Evolutionary conservation across 192 early-diverging fungal species (phyloP).

Genomic region (Backusella liffmaniae): DNA sequence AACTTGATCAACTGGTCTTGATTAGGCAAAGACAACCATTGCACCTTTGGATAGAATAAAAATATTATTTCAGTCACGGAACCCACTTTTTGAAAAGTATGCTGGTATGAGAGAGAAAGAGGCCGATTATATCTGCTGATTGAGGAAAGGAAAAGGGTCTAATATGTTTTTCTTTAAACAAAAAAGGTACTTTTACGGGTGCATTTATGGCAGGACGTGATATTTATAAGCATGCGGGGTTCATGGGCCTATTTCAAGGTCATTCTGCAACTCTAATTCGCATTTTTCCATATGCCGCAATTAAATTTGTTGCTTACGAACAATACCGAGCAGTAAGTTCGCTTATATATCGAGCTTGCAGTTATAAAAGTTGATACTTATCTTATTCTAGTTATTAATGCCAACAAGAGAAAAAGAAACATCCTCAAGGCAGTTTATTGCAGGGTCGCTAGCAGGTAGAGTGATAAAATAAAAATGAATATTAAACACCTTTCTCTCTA

Average conservation of each 20-base stretch:
- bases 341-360: background rate
- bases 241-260: conserved; percentile 89
- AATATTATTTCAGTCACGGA: conserved; percentile 83
- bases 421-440: conserved; percentile 66
- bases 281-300: conserved; percentile 96
- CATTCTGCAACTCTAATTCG: conserved; percentile 90
- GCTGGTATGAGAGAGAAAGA: conserved; percentile 39
- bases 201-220: conserved; percentile 78
- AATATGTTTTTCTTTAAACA: background rate
- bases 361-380: background rate
- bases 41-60: conserved; percentile 88
- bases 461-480: background rate
- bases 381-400: conserved; percentile 50
- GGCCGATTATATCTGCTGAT: background rate
- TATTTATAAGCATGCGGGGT: conserved; percentile 71
- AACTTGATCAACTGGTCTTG: background rate
- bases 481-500: background rate
- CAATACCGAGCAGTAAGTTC: conserved; percentile 62
- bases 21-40: conserved; percentile 71
- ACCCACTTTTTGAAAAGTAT: conserved; percentile 69
- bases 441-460: conserved; percentile 72
- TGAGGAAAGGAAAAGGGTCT: background rate
- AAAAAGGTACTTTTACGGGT: conserved; percentile 70
- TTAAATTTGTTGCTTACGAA: conserved; percentile 98
- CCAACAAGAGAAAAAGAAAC: conserved; percentile 66